These are phyloP conservation scores for Scenedesmus sp. DNA, from an alignment of 163 green algal genomes.

Conservation along the genomic window DNA sequence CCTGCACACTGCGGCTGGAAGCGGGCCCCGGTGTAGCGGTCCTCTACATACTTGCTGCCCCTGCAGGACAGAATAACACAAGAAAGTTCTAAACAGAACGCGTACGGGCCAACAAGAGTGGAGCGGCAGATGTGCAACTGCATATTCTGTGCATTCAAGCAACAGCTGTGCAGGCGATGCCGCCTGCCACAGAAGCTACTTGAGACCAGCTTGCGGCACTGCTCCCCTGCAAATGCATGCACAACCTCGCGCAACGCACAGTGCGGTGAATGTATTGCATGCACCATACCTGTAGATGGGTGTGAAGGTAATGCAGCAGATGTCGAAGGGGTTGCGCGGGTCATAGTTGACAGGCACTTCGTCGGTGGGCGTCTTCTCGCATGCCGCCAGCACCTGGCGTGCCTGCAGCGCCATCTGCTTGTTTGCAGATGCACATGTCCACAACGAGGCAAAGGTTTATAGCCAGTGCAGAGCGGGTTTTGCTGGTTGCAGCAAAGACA, in stretches of 20 bases:
- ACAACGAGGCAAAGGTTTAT: no score
- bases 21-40: constrained; percentile 87
- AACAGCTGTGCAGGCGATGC: neutral
- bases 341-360: constrained; percentile 97
- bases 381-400: constrained; percentile 92
- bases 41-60: constrained; percentile 81
- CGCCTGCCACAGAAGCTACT: neutral
- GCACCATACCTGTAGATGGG: constrained; percentile 92
- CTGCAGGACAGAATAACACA: constrained; percentile 15
- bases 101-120: neutral
- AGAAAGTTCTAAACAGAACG: neutral
- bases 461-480: neutral
- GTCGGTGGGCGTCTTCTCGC: constrained; percentile 93
- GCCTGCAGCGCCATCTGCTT: constrained; percentile 84
- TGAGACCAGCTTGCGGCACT: neutral
- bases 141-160: neutral
- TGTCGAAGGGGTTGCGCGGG: constrained; percentile 98
- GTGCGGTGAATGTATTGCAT: neutral
- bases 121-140: neutral
- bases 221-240: neutral
- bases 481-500: neutral
- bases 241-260: neutral
- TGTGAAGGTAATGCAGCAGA: constrained; percentile 95
- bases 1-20: constrained; percentile 92
- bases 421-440: neutral